Evolutionary conservation across 805 yeast species (phyloP).

Genomic region (Jamesozyma lodderae): DNA sequence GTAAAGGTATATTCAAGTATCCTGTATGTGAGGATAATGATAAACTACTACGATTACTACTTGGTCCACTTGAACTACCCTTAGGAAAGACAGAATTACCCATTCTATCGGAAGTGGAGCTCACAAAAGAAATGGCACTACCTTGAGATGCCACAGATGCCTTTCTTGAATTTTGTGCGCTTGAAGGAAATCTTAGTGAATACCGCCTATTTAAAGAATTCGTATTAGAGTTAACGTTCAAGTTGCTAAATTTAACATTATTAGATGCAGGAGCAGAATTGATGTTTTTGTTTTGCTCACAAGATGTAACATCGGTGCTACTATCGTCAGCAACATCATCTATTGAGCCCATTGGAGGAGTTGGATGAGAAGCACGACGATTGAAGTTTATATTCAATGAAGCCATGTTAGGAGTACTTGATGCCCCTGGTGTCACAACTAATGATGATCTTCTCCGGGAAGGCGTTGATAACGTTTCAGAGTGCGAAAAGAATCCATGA

Average conservation of each 20-base stretch:
- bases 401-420: not conserved
- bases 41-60: constrained; percentile 11
- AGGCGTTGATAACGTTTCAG: no score
- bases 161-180: constrained; percentile 29
- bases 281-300: no score
- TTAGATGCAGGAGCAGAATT: no score
- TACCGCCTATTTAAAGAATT: constrained; percentile 6
- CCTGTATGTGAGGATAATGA: constrained; percentile 4
- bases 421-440: constrained; percentile 3
- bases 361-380: constrained; percentile 25
- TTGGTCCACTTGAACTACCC: constrained; percentile 21
- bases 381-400: not conserved
- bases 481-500: no score
- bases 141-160: constrained; percentile 32
- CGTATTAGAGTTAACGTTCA: no score
- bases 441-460: constrained; percentile 17
- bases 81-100: constrained; percentile 23
- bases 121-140: constrained; percentile 24
- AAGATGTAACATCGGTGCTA: no score
- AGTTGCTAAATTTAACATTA: no score
- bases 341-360: not conserved
- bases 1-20: constrained; percentile 32
- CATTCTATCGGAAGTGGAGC: constrained; percentile 28
- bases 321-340: no score
- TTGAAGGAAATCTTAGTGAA: constrained; percentile 6